phyloP scores from a whole-genome alignment of 176 grass and related monocot genomes.

The Bromus sterilis region DNA sequence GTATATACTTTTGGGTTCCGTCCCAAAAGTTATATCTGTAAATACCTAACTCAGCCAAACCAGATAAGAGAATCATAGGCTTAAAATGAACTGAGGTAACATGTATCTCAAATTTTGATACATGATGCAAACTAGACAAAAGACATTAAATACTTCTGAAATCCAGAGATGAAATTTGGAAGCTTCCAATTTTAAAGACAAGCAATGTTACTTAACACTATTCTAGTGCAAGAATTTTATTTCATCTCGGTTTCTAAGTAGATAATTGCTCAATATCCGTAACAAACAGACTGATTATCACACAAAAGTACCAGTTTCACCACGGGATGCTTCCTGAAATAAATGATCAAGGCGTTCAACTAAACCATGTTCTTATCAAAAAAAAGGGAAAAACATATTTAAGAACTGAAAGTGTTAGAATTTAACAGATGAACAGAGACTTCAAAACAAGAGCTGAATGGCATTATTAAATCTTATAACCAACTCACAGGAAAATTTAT shows the following conservation, averaged over 20 bases:
- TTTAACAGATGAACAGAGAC: neutral
- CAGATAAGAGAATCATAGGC: neutral
- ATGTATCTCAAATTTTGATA: neutral
- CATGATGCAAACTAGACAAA: neutral
- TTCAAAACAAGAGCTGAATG: neutral
- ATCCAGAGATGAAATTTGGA: neutral
- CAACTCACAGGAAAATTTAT: constrained; percentile 96
- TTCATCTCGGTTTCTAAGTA: neutral
- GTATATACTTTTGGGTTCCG: neutral
- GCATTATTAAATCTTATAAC: neutral
- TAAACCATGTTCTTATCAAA: neutral
- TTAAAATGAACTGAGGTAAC: neutral
- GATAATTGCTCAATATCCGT: neutral
- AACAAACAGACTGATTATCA: neutral
- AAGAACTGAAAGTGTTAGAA: neutral
- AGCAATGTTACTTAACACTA: neutral
- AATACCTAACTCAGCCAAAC: neutral
- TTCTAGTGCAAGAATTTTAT: neutral
- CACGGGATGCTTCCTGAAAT: neutral
- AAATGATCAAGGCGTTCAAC: neutral
- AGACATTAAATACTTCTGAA: neutral
- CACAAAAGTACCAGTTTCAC: neutral
- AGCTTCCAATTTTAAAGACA: neutral
- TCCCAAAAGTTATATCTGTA: neutral
- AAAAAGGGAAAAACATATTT: neutral